Evolutionary conservation across 1,139 yeast genomes (phyloP), one percentile per base, ranked within the genome.

Genomic region (Geotrichum phurueaensis): DNA sequence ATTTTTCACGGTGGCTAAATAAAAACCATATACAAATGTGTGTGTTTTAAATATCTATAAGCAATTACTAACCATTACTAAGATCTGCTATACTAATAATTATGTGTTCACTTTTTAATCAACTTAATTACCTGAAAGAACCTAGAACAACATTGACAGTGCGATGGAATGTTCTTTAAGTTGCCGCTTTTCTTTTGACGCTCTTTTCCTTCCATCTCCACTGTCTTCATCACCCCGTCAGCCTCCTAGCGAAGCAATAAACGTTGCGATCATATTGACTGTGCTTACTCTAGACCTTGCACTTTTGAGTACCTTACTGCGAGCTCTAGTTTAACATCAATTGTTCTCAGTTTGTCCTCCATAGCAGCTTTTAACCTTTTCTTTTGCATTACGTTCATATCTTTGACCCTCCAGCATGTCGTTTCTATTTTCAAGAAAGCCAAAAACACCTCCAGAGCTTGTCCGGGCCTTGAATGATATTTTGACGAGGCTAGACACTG

Each of bases 361-460:
- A 39, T n/a, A n/a, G 31, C 31, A 13, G 18, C 10, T 22, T 39
- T 15, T 6, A 5, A 13, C 20, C 20, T 15, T 23, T 47, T 20
- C 27, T 47, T 47, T 50, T 23, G 36, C 33, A 50, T 33, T 31
- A n/a, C 3, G 48, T 54, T 29, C 2, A 20, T 18, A 33, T 29
- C 36, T 33, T 13, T 31, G 18, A 29, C 20, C 29, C 49, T 36
- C 15, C 27, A 56, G 5, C 48, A 90, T 92, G 97, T 88, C 97
- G 22, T 92, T 92, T 70, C 78, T 94, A 69, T 92, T 94, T 80
- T 88, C 90, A 67, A 81, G 97, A 70, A 89, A 86, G 71, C 96
- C 96, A n/a, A 90, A 90, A 73, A 86, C 96, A 1, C 96, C 97
- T 1, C 84, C 82, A 47, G 99, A 94, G 70, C 80, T 91, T 63